phyloP scores from a whole-genome alignment of 352 stramenopile genomes.

The Pythium grandisporangium region DNA sequence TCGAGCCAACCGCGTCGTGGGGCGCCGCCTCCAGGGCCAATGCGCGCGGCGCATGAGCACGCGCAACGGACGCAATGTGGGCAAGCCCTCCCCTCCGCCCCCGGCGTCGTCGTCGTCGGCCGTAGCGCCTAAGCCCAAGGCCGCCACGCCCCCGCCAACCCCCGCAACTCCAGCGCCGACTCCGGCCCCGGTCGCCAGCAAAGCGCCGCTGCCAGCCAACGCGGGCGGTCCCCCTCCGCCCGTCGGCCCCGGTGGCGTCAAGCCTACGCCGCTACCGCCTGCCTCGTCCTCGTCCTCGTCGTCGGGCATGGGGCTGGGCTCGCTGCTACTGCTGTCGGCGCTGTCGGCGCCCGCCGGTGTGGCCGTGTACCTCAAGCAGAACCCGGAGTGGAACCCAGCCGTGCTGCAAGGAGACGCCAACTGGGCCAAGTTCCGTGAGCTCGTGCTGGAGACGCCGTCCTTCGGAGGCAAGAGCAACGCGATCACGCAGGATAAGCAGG shows the following conservation, averaged over 20 bases:
- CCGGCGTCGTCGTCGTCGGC: constrained; percentile 1
- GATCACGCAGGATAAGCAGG: background rate
- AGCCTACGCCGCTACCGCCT: constrained; percentile 3
- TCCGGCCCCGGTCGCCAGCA: background rate
- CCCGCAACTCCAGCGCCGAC: too few species aligned
- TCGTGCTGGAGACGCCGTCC: too few species aligned
- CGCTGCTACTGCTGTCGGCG: constrained; percentile 32
- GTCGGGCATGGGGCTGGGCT: constrained; percentile 18
- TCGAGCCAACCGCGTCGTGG: background rate
- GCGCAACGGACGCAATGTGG: background rate
- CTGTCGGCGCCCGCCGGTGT: constrained; percentile 39
- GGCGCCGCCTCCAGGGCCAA: background rate
- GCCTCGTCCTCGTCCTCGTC: constrained; percentile 19
- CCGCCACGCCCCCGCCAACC: too few species aligned
- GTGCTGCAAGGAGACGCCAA: constrained; percentile 42
- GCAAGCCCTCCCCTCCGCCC: constrained; percentile 7
- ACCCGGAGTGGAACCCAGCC: constrained; percentile 71
- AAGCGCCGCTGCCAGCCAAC: constrained; percentile 2
- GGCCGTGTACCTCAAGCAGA: constrained; percentile 66
- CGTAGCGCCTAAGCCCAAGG: too few species aligned
- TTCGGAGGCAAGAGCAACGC: constrained; percentile 18
- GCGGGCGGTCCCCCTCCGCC: background rate
- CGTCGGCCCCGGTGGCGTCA: background rate
- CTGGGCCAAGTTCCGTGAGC: constrained; percentile 68
- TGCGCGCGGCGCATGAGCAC: background rate